Evolutionary conservation across 1,284 basidiomycete genomes (phyloP).

Genomic region (Moesziomyces aphidis): DNA sequence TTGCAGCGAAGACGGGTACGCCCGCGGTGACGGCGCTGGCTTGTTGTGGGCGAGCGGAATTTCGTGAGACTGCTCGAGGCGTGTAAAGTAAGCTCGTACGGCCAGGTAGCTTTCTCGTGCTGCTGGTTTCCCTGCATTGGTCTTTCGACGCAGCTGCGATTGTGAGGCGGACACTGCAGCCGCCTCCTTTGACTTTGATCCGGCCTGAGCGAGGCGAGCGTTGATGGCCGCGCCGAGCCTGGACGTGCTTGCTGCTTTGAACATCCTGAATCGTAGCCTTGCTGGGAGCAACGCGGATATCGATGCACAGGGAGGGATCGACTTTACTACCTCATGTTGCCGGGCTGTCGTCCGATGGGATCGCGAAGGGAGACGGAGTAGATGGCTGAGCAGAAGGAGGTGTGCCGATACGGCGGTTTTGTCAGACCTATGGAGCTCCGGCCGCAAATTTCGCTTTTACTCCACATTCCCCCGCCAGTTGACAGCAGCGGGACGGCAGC

Average conservation of each 20-base stretch:
- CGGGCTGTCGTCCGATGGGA: neutral
- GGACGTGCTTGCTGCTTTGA: neutral
- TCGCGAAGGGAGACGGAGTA: neutral
- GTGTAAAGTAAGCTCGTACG: slow-evolving; percentile 27
- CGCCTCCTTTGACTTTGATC: neutral
- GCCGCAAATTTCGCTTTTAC: neutral
- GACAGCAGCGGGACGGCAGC: too few relatives aligned
- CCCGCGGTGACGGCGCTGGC: too few relatives aligned
- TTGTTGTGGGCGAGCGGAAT: too few relatives aligned
- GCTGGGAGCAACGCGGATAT: neutral
- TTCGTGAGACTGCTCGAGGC: neutral
- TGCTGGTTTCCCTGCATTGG: neutral
- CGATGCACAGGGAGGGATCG: neutral
- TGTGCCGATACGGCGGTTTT: neutral
- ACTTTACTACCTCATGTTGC: neutral
- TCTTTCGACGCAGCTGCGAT: too few relatives aligned
- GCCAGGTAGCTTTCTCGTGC: slow-evolving; percentile 14
- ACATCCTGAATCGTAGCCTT: neutral
- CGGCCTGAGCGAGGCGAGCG: neutral
- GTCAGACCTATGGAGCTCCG: neutral
- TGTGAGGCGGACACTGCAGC: too few relatives aligned
- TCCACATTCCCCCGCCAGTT: neutral
- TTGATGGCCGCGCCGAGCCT: slow-evolving; percentile 3
- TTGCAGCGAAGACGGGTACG: neutral
- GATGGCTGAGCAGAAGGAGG: neutral